Percentiles rank a stretch among this genome's conserved stretches.
These are phyloP conservation scores for Aspergillus sp. DNA, from an alignment of 2,329 filamentous ascomycete species.

Conservation along the genomic window DNA sequence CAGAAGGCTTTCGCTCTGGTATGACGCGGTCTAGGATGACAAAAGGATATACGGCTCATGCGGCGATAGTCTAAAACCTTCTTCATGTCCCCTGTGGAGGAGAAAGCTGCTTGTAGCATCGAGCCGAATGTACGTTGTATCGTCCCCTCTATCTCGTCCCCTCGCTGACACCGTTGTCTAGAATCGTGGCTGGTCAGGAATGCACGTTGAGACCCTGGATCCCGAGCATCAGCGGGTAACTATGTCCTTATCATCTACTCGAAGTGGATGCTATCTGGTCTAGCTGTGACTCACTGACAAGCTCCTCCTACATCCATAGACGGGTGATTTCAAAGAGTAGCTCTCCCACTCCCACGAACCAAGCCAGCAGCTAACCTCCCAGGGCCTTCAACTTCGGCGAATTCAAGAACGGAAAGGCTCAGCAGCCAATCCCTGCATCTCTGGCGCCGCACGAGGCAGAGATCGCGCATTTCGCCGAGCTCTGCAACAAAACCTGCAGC, in stretches of 20 bases:
- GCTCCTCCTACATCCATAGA: conserved; percentile 43
- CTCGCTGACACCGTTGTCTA: conserved; percentile 33
- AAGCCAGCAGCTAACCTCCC: conserved; percentile 5
- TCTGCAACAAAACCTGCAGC: conserved; percentile 71
- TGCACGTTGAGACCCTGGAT: conserved; percentile 86
- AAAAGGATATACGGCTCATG: background rate
- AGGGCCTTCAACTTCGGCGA: conserved; percentile 92
- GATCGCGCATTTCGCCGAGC: conserved; percentile 64
- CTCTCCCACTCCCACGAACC: conserved; percentile 14
- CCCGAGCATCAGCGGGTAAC: conserved; percentile 74
- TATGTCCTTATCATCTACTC: conserved; percentile 8
- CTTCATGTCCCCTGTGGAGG: conserved; percentile 67
- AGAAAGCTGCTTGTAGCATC: conserved; percentile 75
- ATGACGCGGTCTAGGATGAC: conserved; percentile 22
- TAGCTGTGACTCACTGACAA: conserved; percentile 5
- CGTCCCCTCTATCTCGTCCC: background rate
- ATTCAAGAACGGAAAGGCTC: conserved; percentile 66
- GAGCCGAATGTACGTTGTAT: conserved; percentile 53
- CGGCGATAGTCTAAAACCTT: conserved; percentile 64
- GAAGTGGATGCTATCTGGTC: background rate
- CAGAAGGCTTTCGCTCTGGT: conserved; percentile 73
- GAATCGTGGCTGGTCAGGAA: conserved; percentile 85
- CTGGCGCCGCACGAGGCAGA: conserved; percentile 60
- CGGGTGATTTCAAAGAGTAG: conserved; percentile 87
- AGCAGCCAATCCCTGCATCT: conserved; percentile 72